Conservation (phyloP, 164 flowering plant species). For the Protea cynaroides region DNA sequence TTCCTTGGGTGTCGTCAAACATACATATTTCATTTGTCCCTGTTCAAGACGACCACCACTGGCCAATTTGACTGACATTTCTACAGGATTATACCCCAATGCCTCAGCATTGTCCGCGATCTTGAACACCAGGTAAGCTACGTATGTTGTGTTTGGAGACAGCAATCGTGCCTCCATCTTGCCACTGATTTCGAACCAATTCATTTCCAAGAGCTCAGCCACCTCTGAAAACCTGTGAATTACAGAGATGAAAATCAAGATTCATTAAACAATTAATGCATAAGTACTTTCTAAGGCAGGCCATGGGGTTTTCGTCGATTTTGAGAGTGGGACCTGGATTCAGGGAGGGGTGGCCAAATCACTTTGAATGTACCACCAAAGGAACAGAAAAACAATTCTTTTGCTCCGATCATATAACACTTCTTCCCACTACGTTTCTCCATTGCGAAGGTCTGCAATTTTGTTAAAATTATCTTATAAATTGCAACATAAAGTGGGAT, state of each 20-base stretch:
- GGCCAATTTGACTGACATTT: conserved; percentile 13
- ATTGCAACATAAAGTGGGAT: too few relatives aligned
- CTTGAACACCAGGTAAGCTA: conserved; percentile 30
- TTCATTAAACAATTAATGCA: too few relatives aligned
- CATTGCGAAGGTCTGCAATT: conserved; percentile 37
- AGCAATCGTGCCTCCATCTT: conserved; percentile 22
- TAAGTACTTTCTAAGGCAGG: not conserved
- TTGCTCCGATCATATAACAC: conserved; percentile 36
- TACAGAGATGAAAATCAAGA: not conserved
- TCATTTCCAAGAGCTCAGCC: conserved; percentile 28
- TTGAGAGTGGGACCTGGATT: conserved; percentile 18
- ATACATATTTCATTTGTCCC: not conserved
- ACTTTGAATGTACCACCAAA: conserved; percentile 32
- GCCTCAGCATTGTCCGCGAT: not conserved
- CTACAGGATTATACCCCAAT: conserved; percentile 7
- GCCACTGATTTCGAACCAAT: conserved; percentile 40
- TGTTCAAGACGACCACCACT: not conserved
- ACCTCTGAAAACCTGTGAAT: conserved; percentile 37
- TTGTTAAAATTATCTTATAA: too few relatives aligned
- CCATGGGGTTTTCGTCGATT: too few relatives aligned
- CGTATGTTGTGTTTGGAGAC: conserved; percentile 26
- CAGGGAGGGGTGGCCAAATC: conserved; percentile 24
- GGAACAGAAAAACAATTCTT: conserved; percentile 27
- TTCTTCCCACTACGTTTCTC: conserved; percentile 35
- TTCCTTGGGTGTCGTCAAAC: not conserved